Base-by-base conservation (phyloP, 352 stramenopile species). In the Pythium monospermum region DNA sequence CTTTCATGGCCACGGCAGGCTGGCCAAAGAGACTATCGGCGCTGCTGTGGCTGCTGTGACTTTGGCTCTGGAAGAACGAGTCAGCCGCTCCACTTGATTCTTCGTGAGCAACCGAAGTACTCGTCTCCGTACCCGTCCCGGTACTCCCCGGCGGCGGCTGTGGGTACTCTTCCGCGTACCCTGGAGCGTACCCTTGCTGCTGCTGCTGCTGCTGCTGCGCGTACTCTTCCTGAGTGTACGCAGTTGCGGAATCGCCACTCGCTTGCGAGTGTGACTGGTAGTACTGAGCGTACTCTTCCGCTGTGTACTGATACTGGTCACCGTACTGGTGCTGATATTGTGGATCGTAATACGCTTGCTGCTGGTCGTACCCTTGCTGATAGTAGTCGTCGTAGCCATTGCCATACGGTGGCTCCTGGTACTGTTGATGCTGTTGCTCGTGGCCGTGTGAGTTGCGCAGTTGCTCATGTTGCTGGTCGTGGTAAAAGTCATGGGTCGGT, bases 41-140 rank as follows among this genome's bases (percentile, higher is more conserved):
- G 39, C 39, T 45, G n/a, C 39, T 32, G 12, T 32, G 39, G 39
- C 5, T 21, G 39, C 39, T 45, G 39, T 13, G 38, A 23, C 2
- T 16, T 15, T n/a, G n/a, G 6, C 36, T 51, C n/a, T 64, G 49
- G 56, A 69, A 69, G 45, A 66, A 65, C 18, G 43, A 61, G 35
- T 69, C 61, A 6, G 45, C 39, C 1, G 23, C 6, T 2, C 26
- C 18, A 11, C 8, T 15, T 2, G 39, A 8, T 25, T 30, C 39
- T 21, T 28, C 6, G 10, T 3, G 19, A 7, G 22, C 22, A 1
- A 25, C 11, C 1, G 39, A 21, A 21, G 39, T n/a, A n/a, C n/a
- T n/a, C n/a, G n/a, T n/a, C n/a, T n/a, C n/a, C n/a, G n/a, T n/a
- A n/a, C n/a, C n/a, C n/a, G n/a, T n/a, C n/a, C n/a, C n/a, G n/a